Conservation (phyloP, 2,329 filamentous ascomycete species). For the Beauveria medogensis region DNA sequence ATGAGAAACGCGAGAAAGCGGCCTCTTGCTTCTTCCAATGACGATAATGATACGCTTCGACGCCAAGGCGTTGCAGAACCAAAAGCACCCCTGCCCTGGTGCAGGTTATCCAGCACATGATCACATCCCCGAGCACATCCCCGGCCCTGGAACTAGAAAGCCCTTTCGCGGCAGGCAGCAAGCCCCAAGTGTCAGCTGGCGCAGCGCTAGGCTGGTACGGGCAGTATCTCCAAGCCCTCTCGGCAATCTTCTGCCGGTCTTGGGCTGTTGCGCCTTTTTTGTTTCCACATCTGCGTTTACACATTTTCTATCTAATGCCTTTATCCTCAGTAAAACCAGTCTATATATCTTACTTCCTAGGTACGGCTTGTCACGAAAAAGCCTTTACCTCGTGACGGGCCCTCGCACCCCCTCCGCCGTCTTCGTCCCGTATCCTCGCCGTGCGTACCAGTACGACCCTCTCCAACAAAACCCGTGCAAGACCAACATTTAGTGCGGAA, state of each 20-base stretch:
- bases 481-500: background rate
- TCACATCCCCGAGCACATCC: background rate
- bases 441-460: background rate
- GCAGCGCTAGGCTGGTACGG: background rate
- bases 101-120: background rate
- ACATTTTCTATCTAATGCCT: background rate
- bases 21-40: background rate
- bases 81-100: background rate
- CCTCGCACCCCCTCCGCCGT: too few species aligned
- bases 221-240: constrained; percentile 3
- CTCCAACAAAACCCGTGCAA: background rate
- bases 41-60: background rate
- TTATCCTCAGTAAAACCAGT: too few species aligned
- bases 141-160: background rate
- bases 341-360: too few species aligned
- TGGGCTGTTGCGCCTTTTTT: background rate
- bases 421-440: background rate
- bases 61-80: background rate
- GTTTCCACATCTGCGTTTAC: background rate
- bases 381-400: too few species aligned
- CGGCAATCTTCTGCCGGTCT: constrained; percentile 10
- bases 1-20: too few species aligned
- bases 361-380: too few species aligned
- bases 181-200: constrained; percentile 2
- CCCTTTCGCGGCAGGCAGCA: background rate